phyloP scores from a whole-genome alignment of 2,329 filamentous ascomycete species.

The Elsinoe arachidis region DNA sequence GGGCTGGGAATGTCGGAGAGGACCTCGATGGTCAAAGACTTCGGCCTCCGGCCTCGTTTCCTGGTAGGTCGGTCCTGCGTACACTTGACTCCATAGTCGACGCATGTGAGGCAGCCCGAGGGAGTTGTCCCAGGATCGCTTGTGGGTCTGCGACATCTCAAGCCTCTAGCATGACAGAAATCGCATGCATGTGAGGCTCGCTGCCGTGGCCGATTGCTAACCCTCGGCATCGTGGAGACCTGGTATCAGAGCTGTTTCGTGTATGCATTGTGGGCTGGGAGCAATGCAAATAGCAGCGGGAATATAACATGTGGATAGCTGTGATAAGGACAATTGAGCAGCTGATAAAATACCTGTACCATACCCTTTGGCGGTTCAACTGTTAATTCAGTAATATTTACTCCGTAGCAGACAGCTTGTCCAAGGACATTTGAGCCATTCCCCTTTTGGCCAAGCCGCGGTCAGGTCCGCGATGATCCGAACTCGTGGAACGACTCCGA shows the following conservation, averaged over 20 bases:
- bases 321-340: no score
- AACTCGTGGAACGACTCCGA: slow-evolving; percentile 3
- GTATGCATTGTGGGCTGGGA: no score
- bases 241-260: no score
- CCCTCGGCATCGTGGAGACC: no score
- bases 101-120: background rate
- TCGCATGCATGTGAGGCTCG: background rate
- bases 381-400: no score
- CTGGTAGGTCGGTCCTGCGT: background rate
- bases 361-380: no score
- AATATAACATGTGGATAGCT: no score
- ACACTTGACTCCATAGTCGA: background rate
- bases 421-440: background rate
- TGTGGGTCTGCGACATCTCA: background rate
- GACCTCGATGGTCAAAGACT: background rate
- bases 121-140: background rate
- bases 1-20: background rate
- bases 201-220: background rate
- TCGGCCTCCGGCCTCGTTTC: background rate
- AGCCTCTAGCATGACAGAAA: background rate
- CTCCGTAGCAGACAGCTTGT: background rate
- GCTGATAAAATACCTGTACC: no score
- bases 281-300: no score
- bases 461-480: background rate
- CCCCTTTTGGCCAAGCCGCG: slow-evolving; percentile 5